phyloP scores from a whole-genome alignment of 2,329 filamentous ascomycete genomes.

The Xylaria hypoxylon region DNA sequence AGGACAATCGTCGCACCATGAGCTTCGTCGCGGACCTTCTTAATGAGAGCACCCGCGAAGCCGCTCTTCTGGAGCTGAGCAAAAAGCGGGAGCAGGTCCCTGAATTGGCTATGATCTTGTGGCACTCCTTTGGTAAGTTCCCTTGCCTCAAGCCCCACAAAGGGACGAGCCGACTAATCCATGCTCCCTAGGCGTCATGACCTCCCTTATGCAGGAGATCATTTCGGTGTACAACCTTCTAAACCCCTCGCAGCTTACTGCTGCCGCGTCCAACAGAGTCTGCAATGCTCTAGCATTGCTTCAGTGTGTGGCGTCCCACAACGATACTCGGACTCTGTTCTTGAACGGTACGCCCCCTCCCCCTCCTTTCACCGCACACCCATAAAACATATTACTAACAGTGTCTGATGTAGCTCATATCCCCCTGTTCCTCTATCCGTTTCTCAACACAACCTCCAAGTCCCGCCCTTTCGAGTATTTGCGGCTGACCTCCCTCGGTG shows the following conservation, averaged over 20 bases:
- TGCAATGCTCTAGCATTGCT: constrained; percentile 96
- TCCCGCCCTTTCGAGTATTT: constrained; percentile 98
- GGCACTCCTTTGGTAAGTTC: constrained; percentile 95
- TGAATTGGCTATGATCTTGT: constrained; percentile 93
- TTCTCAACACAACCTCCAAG: constrained; percentile 98
- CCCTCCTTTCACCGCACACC: background rate
- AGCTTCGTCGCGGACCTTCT: constrained; percentile 92
- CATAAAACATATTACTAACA: constrained; percentile 22
- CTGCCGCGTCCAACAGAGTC: constrained; percentile 95
- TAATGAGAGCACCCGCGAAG: constrained; percentile 87
- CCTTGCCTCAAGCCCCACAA: background rate
- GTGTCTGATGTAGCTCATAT: constrained; percentile 79
- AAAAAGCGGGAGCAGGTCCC: constrained; percentile 99
- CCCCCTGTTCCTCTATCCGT: constrained; percentile 96
- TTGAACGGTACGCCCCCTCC: constrained; percentile 75
- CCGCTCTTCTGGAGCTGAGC: constrained; percentile 92
- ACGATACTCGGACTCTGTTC: constrained; percentile 93
- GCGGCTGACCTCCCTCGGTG: constrained; percentile 92
- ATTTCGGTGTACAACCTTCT: constrained; percentile 98
- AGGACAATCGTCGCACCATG: constrained; percentile 93
- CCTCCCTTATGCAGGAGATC: constrained; percentile 95
- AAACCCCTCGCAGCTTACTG: constrained; percentile 96
- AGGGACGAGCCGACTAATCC: constrained; percentile 21
- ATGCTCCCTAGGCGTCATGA: constrained; percentile 84
- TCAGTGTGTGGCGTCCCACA: constrained; percentile 97